These are phyloP conservation scores for Ambrosiella beaveri DNA, from an alignment of 2,329 filamentous ascomycete genomes.

Conservation along the genomic window DNA sequence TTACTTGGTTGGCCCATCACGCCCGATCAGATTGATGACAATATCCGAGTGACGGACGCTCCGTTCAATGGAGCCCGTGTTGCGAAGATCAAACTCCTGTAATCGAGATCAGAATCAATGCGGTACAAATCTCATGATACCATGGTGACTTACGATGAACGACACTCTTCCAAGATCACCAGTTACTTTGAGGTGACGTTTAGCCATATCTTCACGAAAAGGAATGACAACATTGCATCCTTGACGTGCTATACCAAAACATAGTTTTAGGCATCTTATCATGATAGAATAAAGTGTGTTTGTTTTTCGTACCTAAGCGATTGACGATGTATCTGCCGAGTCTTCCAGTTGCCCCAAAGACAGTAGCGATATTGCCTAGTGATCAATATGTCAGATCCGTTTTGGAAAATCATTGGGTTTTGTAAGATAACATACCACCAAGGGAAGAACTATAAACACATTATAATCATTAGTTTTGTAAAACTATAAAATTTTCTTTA, in stretches of 20 bases:
- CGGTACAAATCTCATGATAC: neutral
- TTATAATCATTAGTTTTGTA: constrained; percentile 16
- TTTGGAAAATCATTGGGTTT: neutral
- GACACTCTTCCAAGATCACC: constrained; percentile 81
- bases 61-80: constrained; percentile 90
- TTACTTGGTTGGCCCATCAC: constrained; percentile 91
- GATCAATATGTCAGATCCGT: neutral
- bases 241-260: constrained; percentile 47
- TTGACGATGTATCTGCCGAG: constrained; percentile 96
- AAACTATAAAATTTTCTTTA: neutral
- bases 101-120: constrained; percentile 2
- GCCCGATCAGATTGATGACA: constrained; percentile 89
- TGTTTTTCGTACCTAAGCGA: constrained; percentile 47
- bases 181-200: constrained; percentile 90
- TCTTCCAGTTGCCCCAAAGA: constrained; percentile 94
- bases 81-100: constrained; percentile 84
- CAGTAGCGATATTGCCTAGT: constrained; percentile 81
- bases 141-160: constrained; percentile 48
- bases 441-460: constrained; percentile 52
- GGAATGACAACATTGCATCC: constrained; percentile 91
- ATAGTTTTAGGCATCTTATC: neutral
- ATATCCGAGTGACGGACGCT: constrained; percentile 93
- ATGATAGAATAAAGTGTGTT: neutral
- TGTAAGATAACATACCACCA: constrained; percentile 47
- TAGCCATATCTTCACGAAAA: constrained; percentile 93